Base-by-base conservation (phyloP, 2,329 filamentous ascomycete genomes). In the Sporothrix brasiliensis region DNA sequence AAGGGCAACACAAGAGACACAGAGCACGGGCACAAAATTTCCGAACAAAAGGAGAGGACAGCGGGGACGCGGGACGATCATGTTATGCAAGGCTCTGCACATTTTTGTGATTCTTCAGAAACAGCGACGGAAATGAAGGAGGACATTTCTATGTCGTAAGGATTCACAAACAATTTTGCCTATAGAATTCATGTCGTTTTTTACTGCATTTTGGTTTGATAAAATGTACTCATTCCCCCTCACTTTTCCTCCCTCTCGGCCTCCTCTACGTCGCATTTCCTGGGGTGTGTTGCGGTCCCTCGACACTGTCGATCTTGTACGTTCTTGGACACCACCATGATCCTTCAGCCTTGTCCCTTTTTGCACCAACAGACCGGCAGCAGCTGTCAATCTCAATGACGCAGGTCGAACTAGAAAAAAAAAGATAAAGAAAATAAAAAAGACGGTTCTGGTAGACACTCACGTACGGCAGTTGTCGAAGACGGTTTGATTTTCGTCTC, bases 311-410 rank as follows among this genome's bases (percentile, higher is more conserved):
- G 58, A 61, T 61, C 58, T 61, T 61, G n/a, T 27, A 47, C 56
- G 3, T 61, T 44, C 39, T 16, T 3, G 58, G 58, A 61, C 39
- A 47, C 16, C 54, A 58, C 30, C 54, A 58, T 19, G n/a, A n/a
- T 44, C n/a, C 58, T 61, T 47, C 39, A 61, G 58, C 58, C 58
- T 47, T 61, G 39, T 47, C 58, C 58, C 27, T 5, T 47, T 61
- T 47, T 13, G 58, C 41, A 61, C 58, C 39, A 61, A 44, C 58
- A 61, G n/a, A 61, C 58, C 2, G 10, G n/a, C 34, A 5, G 27
- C 24, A 34, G 54, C 47, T 11, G 21, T n/a, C 39, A 61, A 61
- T 27, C 34, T 16, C 16, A 39, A 39, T 16, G 9, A 41, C 58
- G 39, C 34, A 34, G 34, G 24, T n/a, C 39, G 39, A n/a, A 58